Conservation (phyloP, 1,284 basidiomycete species). For the Microbotryum intermedium region DNA sequence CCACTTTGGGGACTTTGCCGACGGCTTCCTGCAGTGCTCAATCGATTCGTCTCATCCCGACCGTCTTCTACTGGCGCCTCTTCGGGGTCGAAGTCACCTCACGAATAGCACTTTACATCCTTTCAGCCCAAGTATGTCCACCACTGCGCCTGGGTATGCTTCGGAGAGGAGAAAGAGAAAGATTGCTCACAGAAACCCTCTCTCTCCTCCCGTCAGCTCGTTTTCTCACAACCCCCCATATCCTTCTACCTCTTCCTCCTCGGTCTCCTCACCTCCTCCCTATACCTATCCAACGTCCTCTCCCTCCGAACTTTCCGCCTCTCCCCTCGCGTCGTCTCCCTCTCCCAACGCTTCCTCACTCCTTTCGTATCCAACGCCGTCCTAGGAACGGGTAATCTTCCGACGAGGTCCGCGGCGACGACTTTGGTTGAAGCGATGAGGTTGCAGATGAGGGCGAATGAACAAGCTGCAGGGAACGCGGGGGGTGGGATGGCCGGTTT, state of each 20-base stretch:
- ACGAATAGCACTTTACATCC: conserved; percentile 15
- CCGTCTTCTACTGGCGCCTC: conserved; percentile 18
- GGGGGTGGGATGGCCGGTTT: no score
- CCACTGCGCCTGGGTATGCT: background rate
- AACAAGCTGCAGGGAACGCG: no score
- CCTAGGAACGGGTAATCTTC: background rate
- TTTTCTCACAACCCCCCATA: conserved; percentile 56
- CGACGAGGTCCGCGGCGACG: conserved; percentile 5
- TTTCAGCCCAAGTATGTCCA: conserved; percentile 2
- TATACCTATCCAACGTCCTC: conserved; percentile 70
- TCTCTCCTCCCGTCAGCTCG: conserved; percentile 57
- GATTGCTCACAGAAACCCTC: conserved; percentile 40
- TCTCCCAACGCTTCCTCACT: conserved; percentile 50
- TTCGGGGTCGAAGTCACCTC: conserved; percentile 16
- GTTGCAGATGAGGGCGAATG: background rate
- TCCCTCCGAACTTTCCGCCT: conserved; percentile 66
- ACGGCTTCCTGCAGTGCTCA: conserved; percentile 4
- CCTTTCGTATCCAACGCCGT: conserved; percentile 52
- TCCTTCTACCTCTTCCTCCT: conserved; percentile 54
- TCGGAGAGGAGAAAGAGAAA: background rate
- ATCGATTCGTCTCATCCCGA: conserved; percentile 12
- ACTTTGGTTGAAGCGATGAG: background rate
- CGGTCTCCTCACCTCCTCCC: conserved; percentile 59
- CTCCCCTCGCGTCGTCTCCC: conserved; percentile 49
- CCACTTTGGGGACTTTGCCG: background rate